Base-by-base conservation (phyloP, 1,284 basidiomycete species). In the Cerioporus squamosus region DNA sequence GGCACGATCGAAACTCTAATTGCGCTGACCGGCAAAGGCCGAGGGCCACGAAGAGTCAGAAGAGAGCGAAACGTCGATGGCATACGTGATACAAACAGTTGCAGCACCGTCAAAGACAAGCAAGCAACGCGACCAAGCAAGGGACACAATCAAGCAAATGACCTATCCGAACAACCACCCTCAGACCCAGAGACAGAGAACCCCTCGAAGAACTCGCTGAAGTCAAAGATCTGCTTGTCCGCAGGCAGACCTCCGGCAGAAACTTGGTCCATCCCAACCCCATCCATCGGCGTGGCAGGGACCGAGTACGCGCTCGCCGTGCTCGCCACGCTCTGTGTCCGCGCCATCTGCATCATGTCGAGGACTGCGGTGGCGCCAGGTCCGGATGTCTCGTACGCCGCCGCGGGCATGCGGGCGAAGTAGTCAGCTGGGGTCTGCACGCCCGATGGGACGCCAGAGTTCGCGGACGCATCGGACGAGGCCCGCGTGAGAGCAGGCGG, bases 391-490 rank as follows among this genome's bases (percentile, higher is more conserved):
- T 22, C 7, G 18, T 20, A 48, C 22, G 14, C 20, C 20, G 24
- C 22, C 17, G 8, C n/a, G 22, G 22, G 54, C 51, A 36, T 36
- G 40, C 43, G 29, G 23, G 40, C 10, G 31, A 57, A 60, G 46
- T 60, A 60, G 22, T 60, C 58, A 5, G 9, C 15, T 9, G 55
- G 57, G 3, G 55, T 57, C 33, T 45, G 61, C 18, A 26, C 36
- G 8, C 48, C 57, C 10, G 52, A 52, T 14, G 44, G 42, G 5
- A 23, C 38, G 40, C 45, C 38, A 0, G 49, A 46, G 15, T 42
- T 33, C n/a, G 45, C 15, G 12, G 54, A 59, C 4, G 57, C 53
- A 12, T 53, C 57, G n/a, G 61, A 57, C 24, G 49, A 54, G 18
- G 26, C 55, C 38, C 55, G 61, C 5, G 42, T 15, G 45, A 60